A percentile compares a stretch with the other conserved stretches of the same genome.
These are phyloP conservation scores for Mycena belliarum DNA, from an alignment of 768 basidiomycete genomes.

Conservation along the genomic window DNA sequence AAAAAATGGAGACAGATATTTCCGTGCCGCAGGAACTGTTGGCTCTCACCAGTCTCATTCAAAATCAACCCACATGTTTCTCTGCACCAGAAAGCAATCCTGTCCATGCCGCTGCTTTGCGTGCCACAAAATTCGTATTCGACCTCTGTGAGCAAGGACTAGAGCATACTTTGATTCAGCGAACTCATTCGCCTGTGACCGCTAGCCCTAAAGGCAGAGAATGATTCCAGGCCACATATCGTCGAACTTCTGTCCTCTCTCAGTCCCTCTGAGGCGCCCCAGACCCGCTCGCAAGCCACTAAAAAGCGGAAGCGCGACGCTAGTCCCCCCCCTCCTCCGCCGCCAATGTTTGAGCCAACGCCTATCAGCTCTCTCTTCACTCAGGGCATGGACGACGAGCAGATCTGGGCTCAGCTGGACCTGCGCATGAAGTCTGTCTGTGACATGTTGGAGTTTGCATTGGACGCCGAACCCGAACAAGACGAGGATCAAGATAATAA, in stretches of 20 bases:
- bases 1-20: constrained; percentile 9
- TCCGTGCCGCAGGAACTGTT: constrained; percentile 39
- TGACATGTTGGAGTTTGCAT: constrained; percentile 61
- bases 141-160: constrained; percentile 59
- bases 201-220: constrained; percentile 60
- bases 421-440: constrained; percentile 72
- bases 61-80: constrained; percentile 54
- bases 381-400: constrained; percentile 80
- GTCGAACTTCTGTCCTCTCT: constrained; percentile 66
- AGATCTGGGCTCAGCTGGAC: constrained; percentile 94
- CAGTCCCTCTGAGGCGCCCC: constrained; percentile 65
- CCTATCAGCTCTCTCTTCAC: constrained; percentile 76
- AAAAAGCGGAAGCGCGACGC: constrained; percentile 46
- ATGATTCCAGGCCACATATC: constrained; percentile 62
- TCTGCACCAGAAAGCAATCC: constrained; percentile 50
- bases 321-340: constrained; percentile 33
- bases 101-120: constrained; percentile 58
- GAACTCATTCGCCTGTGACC: constrained; percentile 1
- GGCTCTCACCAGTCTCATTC: constrained; percentile 55
- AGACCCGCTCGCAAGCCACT: constrained; percentile 69
- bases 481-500: constrained; percentile 33
- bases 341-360: constrained; percentile 50
- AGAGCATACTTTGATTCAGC: neutral
- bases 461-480: constrained; percentile 44
- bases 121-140: constrained; percentile 74